Conservation (phyloP, 139 green algal species). For the Marvania coccoides region DNA sequence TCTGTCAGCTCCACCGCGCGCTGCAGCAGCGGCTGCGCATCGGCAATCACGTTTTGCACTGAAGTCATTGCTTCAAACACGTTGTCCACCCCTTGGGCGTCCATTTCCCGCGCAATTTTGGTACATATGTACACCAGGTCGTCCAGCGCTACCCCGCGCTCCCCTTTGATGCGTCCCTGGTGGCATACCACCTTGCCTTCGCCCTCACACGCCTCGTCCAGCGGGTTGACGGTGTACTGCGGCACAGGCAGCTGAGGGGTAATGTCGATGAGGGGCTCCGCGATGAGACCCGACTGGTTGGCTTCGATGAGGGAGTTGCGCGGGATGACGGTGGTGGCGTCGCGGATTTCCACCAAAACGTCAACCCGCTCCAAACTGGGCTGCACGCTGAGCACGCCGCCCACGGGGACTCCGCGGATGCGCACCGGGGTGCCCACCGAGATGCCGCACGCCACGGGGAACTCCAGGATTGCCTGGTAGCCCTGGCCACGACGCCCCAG, state of each 20-base stretch:
- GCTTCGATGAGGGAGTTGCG: conserved; percentile 88
- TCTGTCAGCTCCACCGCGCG: conserved; percentile 44
- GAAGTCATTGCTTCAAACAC: conserved; percentile 79
- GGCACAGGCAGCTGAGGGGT: conserved; percentile 80
- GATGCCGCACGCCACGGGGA: conserved; percentile 92
- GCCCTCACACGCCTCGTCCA: conserved; percentile 70
- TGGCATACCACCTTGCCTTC: conserved; percentile 90
- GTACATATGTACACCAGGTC: conserved; percentile 92
- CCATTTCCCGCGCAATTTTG: conserved; percentile 84
- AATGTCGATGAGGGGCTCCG: conserved; percentile 94
- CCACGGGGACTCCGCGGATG: conserved; percentile 66
- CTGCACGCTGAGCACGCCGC: conserved; percentile 78
- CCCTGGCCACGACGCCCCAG: conserved; percentile 28
- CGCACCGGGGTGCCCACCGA: conserved; percentile 86
- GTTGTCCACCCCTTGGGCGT: conserved; percentile 57
- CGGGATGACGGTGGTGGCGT: conserved; percentile 85
- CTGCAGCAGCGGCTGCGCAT: conserved; percentile 62
- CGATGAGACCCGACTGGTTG: conserved; percentile 96
- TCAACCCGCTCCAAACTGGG: conserved; percentile 85
- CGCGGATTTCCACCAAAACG: conserved; percentile 76
- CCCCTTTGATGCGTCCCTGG: conserved; percentile 71
- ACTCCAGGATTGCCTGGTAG: conserved; percentile 70
- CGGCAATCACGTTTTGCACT: conserved; percentile 54
- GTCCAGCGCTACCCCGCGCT: conserved; percentile 89
- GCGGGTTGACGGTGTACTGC: conserved; percentile 54